Percentiles rank a stretch among this genome's conserved stretches.
Conservation (phyloP, 1,284 basidiomycete species). For the Thecaphora thlaspeos region DNA sequence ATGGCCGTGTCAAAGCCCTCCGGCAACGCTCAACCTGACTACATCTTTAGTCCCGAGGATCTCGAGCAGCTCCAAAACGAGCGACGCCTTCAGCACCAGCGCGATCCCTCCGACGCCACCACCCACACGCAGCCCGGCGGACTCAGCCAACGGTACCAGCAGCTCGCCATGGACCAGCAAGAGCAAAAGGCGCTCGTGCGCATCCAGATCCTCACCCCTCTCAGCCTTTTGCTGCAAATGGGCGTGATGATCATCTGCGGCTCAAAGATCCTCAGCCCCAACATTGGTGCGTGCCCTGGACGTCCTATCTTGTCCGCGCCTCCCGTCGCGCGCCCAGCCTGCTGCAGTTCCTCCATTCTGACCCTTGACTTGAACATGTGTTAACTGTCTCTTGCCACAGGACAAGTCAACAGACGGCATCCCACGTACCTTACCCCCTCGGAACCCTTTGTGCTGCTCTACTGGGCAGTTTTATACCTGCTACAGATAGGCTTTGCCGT, state of each 20-base stretch:
- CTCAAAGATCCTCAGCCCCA: slow-evolving; percentile 35
- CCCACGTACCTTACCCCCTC: slow-evolving; percentile 74
- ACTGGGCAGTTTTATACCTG: slow-evolving; percentile 63
- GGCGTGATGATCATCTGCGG: slow-evolving; percentile 35
- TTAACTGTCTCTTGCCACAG: slow-evolving; percentile 1
- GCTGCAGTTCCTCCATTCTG: too few species aligned
- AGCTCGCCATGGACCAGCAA: slow-evolving; percentile 25
- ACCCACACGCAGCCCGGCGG: slow-evolving; percentile 8
- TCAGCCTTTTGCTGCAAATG: slow-evolving; percentile 36
- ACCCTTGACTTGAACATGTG: too few species aligned
- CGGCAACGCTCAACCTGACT: slow-evolving; percentile 53
- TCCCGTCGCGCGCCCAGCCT: too few species aligned
- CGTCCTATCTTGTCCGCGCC: too few species aligned
- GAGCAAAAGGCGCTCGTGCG: slow-evolving; percentile 31
- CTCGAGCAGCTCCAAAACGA: slow-evolving; percentile 14
- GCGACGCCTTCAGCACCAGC: not conserved
- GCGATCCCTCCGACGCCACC: slow-evolving; percentile 7
- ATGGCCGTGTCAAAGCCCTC: too few species aligned
- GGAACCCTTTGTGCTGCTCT: slow-evolving; percentile 67
- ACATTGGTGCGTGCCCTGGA: slow-evolving; percentile 5
- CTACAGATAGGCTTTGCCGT: slow-evolving; percentile 76
- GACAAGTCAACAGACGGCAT: slow-evolving; percentile 57
- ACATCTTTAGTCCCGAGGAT: slow-evolving; percentile 39
- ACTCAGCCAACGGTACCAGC: slow-evolving; percentile 20
- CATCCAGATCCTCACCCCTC: slow-evolving; percentile 39